phyloP scores from a whole-genome alignment of 169 alveolate species.

The Plasmodium cynomolgi region DNA sequence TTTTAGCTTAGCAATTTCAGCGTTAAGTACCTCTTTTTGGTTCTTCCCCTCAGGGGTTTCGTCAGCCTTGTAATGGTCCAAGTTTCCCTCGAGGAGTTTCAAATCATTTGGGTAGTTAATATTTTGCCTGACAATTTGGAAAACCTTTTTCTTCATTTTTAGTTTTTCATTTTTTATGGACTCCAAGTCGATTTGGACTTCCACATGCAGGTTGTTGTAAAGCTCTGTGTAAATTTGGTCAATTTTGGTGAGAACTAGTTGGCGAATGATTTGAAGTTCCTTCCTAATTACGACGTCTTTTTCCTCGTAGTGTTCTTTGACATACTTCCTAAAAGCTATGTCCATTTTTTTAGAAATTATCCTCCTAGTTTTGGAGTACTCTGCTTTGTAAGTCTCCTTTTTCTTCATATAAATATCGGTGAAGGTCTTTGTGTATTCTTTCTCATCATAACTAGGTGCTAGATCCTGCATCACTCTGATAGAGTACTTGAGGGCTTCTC shows the following conservation, averaged over 20 bases:
- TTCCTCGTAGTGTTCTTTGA: not conserved
- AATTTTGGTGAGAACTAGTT: not conserved
- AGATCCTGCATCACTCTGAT: constrained; percentile 31
- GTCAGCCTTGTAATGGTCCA: not conserved
- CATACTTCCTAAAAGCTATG: not conserved
- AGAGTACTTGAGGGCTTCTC: constrained; percentile 2
- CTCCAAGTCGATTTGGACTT: not conserved
- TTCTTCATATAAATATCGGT: constrained; percentile 2
- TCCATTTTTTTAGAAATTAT: constrained; percentile 19
- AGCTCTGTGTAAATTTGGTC: not conserved
- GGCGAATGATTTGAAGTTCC: constrained; percentile 11
- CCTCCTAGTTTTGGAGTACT: constrained; percentile 11
- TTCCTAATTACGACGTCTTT: not conserved
- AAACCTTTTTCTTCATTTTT: not conserved
- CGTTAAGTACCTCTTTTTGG: not conserved
- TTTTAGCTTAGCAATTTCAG: not conserved
- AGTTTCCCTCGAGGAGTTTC: not conserved
- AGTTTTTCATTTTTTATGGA: not conserved
- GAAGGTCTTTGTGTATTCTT: not conserved
- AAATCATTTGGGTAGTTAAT: not conserved
- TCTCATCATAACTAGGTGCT: constrained; percentile 27
- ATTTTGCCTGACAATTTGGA: not conserved
- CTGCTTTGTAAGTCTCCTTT: not conserved
- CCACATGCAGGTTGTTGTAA: not conserved
- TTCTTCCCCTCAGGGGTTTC: not conserved